Conservation (phyloP, 1,139 yeast species). For the Scheffersomyces cryptocercus region DNA sequence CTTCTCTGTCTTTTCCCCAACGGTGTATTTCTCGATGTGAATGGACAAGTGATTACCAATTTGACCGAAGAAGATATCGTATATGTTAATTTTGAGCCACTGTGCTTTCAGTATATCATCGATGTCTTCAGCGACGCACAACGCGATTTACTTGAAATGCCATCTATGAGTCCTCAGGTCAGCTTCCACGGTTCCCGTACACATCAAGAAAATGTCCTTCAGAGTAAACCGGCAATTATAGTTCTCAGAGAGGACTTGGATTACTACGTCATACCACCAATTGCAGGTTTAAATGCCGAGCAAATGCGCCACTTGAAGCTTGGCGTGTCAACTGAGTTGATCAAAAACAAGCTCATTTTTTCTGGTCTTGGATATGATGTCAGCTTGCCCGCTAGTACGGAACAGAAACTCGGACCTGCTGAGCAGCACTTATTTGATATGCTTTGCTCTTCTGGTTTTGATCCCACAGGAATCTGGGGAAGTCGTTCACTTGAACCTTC, state of each 20-base stretch:
- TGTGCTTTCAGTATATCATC: conserved; percentile 80
- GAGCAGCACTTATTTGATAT: conserved; percentile 93
- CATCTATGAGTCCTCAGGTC: conserved; percentile 26
- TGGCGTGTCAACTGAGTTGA: conserved; percentile 58
- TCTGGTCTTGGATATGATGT: conserved; percentile 61
- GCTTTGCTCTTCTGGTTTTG: conserved; percentile 90
- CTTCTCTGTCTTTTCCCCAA: conserved; percentile 85
- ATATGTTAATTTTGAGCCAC: conserved; percentile 82
- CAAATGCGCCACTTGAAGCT: conserved; percentile 66
- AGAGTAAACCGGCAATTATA: conserved; percentile 85
- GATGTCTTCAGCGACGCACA: conserved; percentile 58
- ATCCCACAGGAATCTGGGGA: conserved; percentile 77
- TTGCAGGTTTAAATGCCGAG: conserved; percentile 47
- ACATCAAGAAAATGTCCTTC: conserved; percentile 53
- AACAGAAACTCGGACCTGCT: conserved; percentile 75
- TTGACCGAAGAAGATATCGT: conserved; percentile 77
- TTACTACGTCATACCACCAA: conserved; percentile 85
- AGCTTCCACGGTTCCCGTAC: conserved; percentile 13
- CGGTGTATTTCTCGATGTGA: conserved; percentile 77
- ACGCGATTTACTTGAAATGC: conserved; percentile 31
- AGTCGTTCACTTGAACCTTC: conserved; percentile 81
- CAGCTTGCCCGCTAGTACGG: conserved; percentile 27
- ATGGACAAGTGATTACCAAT: conserved; percentile 75
- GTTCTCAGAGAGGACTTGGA: conserved; percentile 94
- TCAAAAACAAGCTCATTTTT: conserved; percentile 62